A percentile compares a stretch with the other conserved stretches of the same genome.
phyloP scores from a whole-genome alignment of 2,329 filamentous ascomycete genomes.

The Fusarium zealandicum region DNA sequence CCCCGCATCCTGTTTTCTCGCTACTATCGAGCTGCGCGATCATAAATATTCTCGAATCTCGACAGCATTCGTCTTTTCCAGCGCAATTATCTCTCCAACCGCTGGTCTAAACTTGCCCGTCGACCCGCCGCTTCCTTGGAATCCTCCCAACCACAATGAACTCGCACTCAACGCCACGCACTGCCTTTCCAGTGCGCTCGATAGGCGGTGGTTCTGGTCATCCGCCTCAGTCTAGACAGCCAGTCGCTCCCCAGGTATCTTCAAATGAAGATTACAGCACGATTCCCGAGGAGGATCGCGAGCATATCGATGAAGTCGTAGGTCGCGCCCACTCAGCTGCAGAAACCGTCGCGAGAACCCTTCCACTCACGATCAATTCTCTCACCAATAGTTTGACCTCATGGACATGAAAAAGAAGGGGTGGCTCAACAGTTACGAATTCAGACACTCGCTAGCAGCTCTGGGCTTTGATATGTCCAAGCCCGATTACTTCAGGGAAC shows the following conservation, averaged over 20 bases:
- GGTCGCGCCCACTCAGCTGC: slow-evolving; percentile 45
- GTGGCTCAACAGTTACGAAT: slow-evolving; percentile 96
- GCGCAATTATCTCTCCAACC: slow-evolving; percentile 17
- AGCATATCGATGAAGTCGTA: slow-evolving; percentile 94
- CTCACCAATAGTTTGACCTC: slow-evolving; percentile 74
- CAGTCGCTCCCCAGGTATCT: slow-evolving; percentile 46
- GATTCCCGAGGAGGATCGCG: slow-evolving; percentile 85
- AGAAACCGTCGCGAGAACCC: not conserved
- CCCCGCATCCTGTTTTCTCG: slow-evolving; percentile 8
- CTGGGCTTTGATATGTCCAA: slow-evolving; percentile 93
- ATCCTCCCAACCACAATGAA: slow-evolving; percentile 44
- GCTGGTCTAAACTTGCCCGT: slow-evolving; percentile 6
- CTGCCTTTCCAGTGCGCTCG: slow-evolving; percentile 46
- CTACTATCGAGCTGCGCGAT: slow-evolving; percentile 20
- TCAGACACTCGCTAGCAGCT: slow-evolving; percentile 94
- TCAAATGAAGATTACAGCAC: slow-evolving; percentile 50
- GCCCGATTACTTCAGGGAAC: slow-evolving; percentile 79
- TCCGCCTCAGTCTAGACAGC: slow-evolving; percentile 45
- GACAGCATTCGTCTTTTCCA: slow-evolving; percentile 1
- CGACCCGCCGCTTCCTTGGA: slow-evolving; percentile 11
- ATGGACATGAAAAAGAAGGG: slow-evolving; percentile 97
- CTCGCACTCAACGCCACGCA: slow-evolving; percentile 49
- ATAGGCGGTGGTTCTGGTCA: slow-evolving; percentile 44
- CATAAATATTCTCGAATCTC: slow-evolving; percentile 18
- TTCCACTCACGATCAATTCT: slow-evolving; percentile 23